Conservation (phyloP, 495 filamentous ascomycete species). For the Xylaria cubensis region DNA sequence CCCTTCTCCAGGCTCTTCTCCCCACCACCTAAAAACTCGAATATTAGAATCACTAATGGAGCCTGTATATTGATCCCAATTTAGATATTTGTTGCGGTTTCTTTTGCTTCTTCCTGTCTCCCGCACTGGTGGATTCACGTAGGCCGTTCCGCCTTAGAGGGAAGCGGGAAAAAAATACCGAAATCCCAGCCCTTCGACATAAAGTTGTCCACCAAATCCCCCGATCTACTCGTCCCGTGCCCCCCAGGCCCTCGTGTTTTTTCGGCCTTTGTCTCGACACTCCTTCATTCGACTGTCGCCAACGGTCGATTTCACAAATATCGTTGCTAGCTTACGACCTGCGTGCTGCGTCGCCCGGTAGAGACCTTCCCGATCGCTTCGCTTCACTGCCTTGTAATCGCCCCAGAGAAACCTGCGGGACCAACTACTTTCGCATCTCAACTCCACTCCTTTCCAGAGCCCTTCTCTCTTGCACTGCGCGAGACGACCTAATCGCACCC, state of each 20-base stretch:
- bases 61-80: slow-evolving; percentile 59
- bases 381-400: slow-evolving; percentile 31
- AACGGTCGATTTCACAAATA: slow-evolving; percentile 22
- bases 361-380: slow-evolving; percentile 24
- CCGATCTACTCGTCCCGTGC: slow-evolving; percentile 1
- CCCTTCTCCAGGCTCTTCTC: slow-evolving; percentile 48
- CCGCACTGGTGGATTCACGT: slow-evolving; percentile 36
- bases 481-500: slow-evolving; percentile 28
- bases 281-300: slow-evolving; percentile 26
- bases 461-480: slow-evolving; percentile 22
- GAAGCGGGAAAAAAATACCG: slow-evolving; percentile 31
- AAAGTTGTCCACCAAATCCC: slow-evolving; percentile 5
- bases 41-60: slow-evolving; percentile 63
- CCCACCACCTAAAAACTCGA: slow-evolving; percentile 44
- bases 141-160: slow-evolving; percentile 29
- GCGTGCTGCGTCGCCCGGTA: slow-evolving; percentile 23
- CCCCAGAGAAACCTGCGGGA: slow-evolving; percentile 27
- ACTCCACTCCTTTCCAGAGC: slow-evolving; percentile 24
- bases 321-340: slow-evolving; percentile 11
- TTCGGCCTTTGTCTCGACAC: slow-evolving; percentile 26
- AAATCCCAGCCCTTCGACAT: slow-evolving; percentile 12
- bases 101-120: slow-evolving; percentile 44
- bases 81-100: slow-evolving; percentile 40
- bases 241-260: slow-evolving; percentile 11
- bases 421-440: slow-evolving; percentile 28